phyloP scores from a whole-genome alignment of 2,329 filamentous ascomycete genomes.

The Penicillium brasilianum region DNA sequence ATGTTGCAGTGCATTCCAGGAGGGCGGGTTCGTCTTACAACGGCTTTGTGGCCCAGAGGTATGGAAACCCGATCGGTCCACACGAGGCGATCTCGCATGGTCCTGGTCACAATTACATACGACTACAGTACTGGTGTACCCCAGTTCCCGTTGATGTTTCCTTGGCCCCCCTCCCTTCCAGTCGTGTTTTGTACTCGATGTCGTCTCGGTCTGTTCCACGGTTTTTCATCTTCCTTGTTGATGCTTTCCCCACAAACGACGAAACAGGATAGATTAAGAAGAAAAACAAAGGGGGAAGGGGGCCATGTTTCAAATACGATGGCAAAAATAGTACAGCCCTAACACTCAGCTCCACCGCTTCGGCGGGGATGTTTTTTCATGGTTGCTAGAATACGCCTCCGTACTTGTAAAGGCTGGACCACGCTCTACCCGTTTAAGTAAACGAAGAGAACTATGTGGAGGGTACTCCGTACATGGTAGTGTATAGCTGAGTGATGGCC shows the following conservation, averaged over 20 bases:
- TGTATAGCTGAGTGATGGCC: background rate
- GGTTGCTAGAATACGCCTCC: background rate
- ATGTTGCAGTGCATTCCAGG: constrained; percentile 36
- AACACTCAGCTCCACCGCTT: constrained; percentile 1
- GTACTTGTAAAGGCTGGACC: too few species aligned
- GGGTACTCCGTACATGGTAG: too few species aligned
- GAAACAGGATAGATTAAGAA: background rate
- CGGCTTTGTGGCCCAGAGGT: constrained; percentile 29
- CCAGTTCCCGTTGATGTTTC: background rate
- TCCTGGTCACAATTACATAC: background rate
- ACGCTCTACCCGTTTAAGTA: background rate
- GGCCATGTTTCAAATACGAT: background rate
- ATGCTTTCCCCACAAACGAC: constrained; percentile 1
- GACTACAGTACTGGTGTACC: background rate
- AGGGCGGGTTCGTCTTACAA: constrained; percentile 30
- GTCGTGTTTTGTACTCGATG: background rate
- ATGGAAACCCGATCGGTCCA: constrained; percentile 32
- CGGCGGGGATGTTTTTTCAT: background rate
- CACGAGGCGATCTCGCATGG: constrained; percentile 33
- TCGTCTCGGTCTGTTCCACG: constrained; percentile 1
- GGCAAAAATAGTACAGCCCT: constrained; percentile 4
- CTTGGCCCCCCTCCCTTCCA: background rate
- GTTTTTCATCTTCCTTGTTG: background rate
- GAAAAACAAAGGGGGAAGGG: background rate
- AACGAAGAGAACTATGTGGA: background rate